Evolutionary conservation across 352 stramenopile species (phyloP).

Genomic region (Pythium pectinolyticum): DNA sequence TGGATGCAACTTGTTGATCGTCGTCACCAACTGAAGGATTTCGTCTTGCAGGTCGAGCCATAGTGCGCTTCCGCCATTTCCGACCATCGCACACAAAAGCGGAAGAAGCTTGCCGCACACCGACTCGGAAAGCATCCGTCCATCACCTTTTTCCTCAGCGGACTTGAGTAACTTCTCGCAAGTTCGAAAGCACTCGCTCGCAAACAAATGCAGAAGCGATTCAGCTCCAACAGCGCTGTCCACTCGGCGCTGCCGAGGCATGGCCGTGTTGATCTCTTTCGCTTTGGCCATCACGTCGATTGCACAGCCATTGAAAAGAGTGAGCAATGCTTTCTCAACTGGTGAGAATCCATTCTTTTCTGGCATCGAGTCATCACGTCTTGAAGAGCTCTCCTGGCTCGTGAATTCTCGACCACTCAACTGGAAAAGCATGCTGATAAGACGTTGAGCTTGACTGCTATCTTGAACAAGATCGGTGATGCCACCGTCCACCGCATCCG

Average conservation of each 20-base stretch:
- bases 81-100: slow-evolving; percentile 21
- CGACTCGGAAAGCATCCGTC: slow-evolving; percentile 1
- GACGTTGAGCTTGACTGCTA: slow-evolving; percentile 10
- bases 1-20: neutral
- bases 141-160: neutral
- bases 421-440: slow-evolving; percentile 11
- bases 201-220: slow-evolving; percentile 48
- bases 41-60: slow-evolving; percentile 7
- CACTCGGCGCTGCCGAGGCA: slow-evolving; percentile 1
- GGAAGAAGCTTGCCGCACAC: slow-evolving; percentile 25
- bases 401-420: slow-evolving; percentile 12
- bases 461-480: slow-evolving; percentile 7
- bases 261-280: neutral
- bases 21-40: slow-evolving; percentile 2
- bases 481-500: slow-evolving; percentile 12
- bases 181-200: slow-evolving; percentile 37
- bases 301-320: slow-evolving; percentile 23
- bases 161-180: slow-evolving; percentile 19
- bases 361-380: neutral
- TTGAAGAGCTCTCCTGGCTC: neutral
- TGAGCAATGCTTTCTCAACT: slow-evolving; percentile 18
- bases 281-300: slow-evolving; percentile 17
- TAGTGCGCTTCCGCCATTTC: slow-evolving; percentile 13
- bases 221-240: slow-evolving; percentile 8
- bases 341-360: neutral